phyloP scores from a whole-genome alignment of 2,329 filamentous ascomycete species.

The Pseudogymnoascus sp. region DNA sequence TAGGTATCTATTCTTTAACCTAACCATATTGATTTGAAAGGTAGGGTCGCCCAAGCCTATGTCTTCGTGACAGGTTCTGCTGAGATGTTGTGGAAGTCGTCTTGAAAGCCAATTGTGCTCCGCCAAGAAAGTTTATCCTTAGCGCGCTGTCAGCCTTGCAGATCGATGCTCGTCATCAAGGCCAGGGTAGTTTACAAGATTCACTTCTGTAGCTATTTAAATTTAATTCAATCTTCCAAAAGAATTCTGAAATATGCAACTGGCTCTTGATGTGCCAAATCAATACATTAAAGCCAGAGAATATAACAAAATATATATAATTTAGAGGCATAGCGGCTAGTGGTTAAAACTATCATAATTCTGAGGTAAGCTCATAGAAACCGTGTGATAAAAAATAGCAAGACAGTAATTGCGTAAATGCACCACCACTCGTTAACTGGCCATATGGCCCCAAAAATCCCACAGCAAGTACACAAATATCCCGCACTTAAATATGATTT shows the following conservation, averaged over 20 bases:
- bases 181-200: too few species aligned
- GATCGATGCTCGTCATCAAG: neutral
- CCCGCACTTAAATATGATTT: neutral
- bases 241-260: neutral
- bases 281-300: neutral
- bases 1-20: conserved; percentile 91
- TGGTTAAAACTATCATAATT: neutral
- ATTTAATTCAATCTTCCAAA: neutral
- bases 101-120: conserved; percentile 1
- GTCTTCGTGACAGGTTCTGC: neutral
- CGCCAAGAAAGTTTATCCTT: conserved; percentile 5
- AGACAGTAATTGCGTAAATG: neutral
- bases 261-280: neutral
- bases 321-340: neutral
- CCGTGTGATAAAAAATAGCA: neutral
- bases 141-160: conserved; percentile 9
- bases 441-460: neutral
- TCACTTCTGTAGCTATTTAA: neutral
- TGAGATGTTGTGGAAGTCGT: neutral
- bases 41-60: neutral
- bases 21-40: conserved; percentile 60
- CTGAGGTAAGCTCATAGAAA: neutral
- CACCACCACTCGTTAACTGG: neutral
- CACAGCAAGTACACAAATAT: neutral
- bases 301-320: neutral